Conservation (phyloP, 176 grass and related monocot species). For the Lolium multiflorum region DNA sequence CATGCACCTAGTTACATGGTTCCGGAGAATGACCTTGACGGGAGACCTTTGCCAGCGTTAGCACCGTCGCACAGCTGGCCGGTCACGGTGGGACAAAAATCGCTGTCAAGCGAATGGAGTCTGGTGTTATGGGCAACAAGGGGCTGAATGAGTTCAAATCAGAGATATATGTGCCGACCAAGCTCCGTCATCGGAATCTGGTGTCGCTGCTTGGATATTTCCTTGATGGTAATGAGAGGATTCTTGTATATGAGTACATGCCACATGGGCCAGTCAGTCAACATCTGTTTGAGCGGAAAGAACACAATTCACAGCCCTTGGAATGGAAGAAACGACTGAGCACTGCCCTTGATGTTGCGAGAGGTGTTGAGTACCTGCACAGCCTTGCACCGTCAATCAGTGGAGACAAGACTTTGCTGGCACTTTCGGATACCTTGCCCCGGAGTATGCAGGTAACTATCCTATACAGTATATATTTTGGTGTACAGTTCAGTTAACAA, state of each 20-base stretch:
- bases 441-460: neutral
- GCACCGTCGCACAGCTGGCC: constrained; percentile 84
- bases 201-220: constrained; percentile 93
- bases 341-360: constrained; percentile 22
- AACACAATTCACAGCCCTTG: constrained; percentile 64
- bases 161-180: constrained; percentile 88
- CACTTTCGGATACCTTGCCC: constrained; percentile 21
- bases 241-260: constrained; percentile 97
- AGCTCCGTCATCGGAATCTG: constrained; percentile 88
- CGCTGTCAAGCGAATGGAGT: constrained; percentile 94
- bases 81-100: constrained; percentile 95
- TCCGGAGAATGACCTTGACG: constrained; percentile 81
- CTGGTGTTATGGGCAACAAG: constrained; percentile 94
- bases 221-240: constrained; percentile 88
- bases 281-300: constrained; percentile 84
- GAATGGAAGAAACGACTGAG: constrained; percentile 94
- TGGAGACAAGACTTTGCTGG: constrained; percentile 83
- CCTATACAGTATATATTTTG: constrained; percentile 19
- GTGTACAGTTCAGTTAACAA: constrained; percentile 7
- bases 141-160: constrained; percentile 91
- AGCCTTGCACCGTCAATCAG: constrained; percentile 46
- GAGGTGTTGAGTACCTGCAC: no score
- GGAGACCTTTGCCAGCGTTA: constrained; percentile 80
- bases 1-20: constrained; percentile 96
- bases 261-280: constrained; percentile 85